A percentile compares a stretch with the other conserved stretches of the same genome.
These are phyloP conservation scores for Aquilaria yunnanensis DNA, from an alignment of 345 rosid species.

Conservation along the genomic window DNA sequence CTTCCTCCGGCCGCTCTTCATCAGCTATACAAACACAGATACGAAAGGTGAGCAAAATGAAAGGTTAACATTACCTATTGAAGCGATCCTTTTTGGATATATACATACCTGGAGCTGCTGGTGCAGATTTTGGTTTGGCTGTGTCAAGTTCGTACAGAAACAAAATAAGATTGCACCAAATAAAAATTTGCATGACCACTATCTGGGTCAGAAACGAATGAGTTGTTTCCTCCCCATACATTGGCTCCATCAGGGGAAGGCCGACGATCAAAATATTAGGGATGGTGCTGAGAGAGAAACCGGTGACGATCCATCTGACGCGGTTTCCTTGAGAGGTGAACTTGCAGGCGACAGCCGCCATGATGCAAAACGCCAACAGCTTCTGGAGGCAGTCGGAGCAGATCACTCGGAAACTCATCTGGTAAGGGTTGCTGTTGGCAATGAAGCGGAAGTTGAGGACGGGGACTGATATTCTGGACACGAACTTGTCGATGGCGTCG, in stretches of 20 bases:
- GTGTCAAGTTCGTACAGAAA: conserved; percentile 70
- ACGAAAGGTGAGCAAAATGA: too few relatives aligned
- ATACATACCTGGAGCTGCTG: conserved; percentile 39
- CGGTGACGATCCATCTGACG: conserved; percentile 58
- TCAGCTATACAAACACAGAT: conserved; percentile 12
- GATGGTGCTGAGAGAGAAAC: conserved; percentile 64
- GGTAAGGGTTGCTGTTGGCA: conserved; percentile 60
- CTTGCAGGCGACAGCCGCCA: conserved; percentile 29
- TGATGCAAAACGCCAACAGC: conserved; percentile 34
- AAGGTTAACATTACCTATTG: too few relatives aligned
- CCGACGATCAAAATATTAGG: conserved; percentile 90
- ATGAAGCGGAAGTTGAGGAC: conserved; percentile 72
- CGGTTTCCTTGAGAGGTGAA: conserved; percentile 40
- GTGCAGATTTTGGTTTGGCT: conserved; percentile 33
- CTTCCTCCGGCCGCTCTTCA: conserved; percentile 29
- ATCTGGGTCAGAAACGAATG: conserved; percentile 52
- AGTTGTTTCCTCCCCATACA: conserved; percentile 62
- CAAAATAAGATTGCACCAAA: conserved; percentile 75
- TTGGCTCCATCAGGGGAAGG: conserved; percentile 63
- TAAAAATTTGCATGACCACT: conserved; percentile 66
- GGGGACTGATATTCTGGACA: conserved; percentile 80
- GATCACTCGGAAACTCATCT: conserved; percentile 63
- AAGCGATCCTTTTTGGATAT: too few relatives aligned
- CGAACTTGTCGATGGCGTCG: conserved; percentile 83
- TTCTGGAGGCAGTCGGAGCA: conserved; percentile 64